These are phyloP conservation scores for Trichoderma harzianum DNA, from an alignment of 2,329 filamentous ascomycete genomes.

Conservation along the genomic window DNA sequence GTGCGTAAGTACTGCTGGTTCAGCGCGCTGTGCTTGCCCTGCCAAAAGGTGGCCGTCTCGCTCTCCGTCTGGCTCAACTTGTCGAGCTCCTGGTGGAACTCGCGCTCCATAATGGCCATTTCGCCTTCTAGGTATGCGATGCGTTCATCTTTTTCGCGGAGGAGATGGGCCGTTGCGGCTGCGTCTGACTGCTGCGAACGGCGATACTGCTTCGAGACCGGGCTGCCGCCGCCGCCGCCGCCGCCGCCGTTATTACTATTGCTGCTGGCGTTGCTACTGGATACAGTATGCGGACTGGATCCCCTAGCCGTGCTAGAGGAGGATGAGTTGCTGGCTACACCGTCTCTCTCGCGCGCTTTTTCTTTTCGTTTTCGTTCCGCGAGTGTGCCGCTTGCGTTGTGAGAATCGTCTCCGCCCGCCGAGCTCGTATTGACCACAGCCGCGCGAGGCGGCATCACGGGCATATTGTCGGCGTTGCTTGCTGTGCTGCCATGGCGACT, in stretches of 20 bases:
- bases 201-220: constrained; percentile 13
- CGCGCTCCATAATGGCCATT: constrained; percentile 49
- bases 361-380: constrained; percentile 35
- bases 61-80: constrained; percentile 51
- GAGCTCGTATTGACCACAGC: constrained; percentile 27
- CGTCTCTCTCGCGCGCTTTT: constrained; percentile 30
- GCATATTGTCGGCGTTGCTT: constrained; percentile 25
- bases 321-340: background rate
- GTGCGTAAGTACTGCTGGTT: constrained; percentile 51
- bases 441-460: constrained; percentile 31
- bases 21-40: constrained; percentile 51
- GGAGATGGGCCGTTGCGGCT: constrained; percentile 26
- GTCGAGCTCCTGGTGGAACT: constrained; percentile 53
- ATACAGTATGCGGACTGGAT: constrained; percentile 22
- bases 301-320: constrained; percentile 16
- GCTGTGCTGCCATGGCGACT: constrained; percentile 20
- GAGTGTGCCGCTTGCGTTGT: constrained; percentile 29
- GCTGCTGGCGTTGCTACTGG: constrained; percentile 24
- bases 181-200: background rate
- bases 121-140: constrained; percentile 53
- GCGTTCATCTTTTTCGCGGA: constrained; percentile 48
- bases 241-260: constrained; percentile 23
- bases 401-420: constrained; percentile 26
- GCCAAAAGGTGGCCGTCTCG: constrained; percentile 56
- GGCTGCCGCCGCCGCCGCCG: constrained; percentile 3